These are phyloP conservation scores for Pythium brassicae DNA, from an alignment of 352 stramenopile genomes.

Conservation along the genomic window DNA sequence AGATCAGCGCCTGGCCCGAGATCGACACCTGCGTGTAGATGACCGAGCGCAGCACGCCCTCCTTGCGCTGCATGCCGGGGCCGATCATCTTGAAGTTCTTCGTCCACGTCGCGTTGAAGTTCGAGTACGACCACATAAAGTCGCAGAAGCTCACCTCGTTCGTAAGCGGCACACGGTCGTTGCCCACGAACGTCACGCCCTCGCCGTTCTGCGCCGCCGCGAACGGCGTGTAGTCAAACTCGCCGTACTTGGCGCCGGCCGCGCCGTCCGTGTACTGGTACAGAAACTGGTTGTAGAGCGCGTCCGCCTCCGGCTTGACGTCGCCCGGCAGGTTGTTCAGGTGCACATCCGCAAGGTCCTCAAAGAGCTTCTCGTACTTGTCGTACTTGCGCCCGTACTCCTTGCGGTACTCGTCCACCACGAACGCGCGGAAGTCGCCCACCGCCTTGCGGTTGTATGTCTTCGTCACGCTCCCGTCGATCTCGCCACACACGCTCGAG, in stretches of 20 bases:
- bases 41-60: slow-evolving; percentile 58
- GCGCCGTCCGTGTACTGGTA: slow-evolving; percentile 49
- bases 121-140: slow-evolving; percentile 63
- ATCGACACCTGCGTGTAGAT: slow-evolving; percentile 75
- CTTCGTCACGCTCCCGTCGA: slow-evolving; percentile 47
- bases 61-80: slow-evolving; percentile 61
- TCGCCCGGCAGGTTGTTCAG: slow-evolving; percentile 40
- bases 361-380: slow-evolving; percentile 40
- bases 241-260: slow-evolving; percentile 21
- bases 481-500: slow-evolving; percentile 52
- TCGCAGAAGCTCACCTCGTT: slow-evolving; percentile 64
- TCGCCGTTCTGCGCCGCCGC: slow-evolving; percentile 37
- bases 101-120: slow-evolving; percentile 72
- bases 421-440: slow-evolving; percentile 32
- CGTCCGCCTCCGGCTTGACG: slow-evolving; percentile 31
- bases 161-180: slow-evolving; percentile 53
- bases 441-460: slow-evolving; percentile 26
- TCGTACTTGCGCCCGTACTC: slow-evolving; percentile 48
- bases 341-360: slow-evolving; percentile 52
- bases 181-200: slow-evolving; percentile 50
- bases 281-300: slow-evolving; percentile 53
- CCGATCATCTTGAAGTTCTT: slow-evolving; percentile 56
- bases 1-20: slow-evolving; percentile 70
- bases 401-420: slow-evolving; percentile 38
- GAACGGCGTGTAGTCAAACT: slow-evolving; percentile 34